Evolutionary conservation across 2,329 filamentous ascomycete genomes (phyloP), one percentile per base, ranked within the genome.

Genomic region (Ophiostoma himal-ulmi): DNA sequence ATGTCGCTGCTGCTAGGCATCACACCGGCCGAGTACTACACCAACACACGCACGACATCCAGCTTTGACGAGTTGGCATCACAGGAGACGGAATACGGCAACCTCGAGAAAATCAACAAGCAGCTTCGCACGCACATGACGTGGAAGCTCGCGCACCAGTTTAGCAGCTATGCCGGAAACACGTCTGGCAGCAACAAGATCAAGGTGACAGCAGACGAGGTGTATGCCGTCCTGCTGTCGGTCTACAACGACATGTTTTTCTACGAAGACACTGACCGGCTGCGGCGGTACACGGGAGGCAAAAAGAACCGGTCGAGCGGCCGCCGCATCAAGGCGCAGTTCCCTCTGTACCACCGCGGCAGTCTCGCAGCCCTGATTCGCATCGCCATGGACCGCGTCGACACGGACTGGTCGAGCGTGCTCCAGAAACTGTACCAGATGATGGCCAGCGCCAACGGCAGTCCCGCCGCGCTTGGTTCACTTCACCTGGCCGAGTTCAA

Each of bases 1-100:
- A 74, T 87, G 5, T 81, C 83, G 2, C 73, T 84, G 7, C 75
- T 89, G 0, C 75, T 88, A 3, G 86, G 85, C 0, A 73, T 89
- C 41, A 78, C 75, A 0, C 82, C 82, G 0, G 77, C 82, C 8
- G 82, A 85, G 72, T 83, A 82, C 74, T 85, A 81, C 80, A 84
- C 84, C 2, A 84, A 85, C 73, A 75, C 81, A 7, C 83, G 80
- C 20, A 62, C 77, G 3, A 75, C 78, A 5, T 81, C 82, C 1
- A 78, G 76, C 57, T 77, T 80, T 1, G 79, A 83, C 67, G 81
- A 83, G 20, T 22, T 22, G 22, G 67, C 41, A 41, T 13, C 64
- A 3, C n/a, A 8, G 17, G 20, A 11, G 36, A 20, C 37, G 11
- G 30, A 39, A 4, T 20, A 34, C 60, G 39, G 26, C 39, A 22